These are phyloP conservation scores for Fusarium sp. DNA, from an alignment of 2,329 filamentous ascomycete genomes.

Conservation along the genomic window DNA sequence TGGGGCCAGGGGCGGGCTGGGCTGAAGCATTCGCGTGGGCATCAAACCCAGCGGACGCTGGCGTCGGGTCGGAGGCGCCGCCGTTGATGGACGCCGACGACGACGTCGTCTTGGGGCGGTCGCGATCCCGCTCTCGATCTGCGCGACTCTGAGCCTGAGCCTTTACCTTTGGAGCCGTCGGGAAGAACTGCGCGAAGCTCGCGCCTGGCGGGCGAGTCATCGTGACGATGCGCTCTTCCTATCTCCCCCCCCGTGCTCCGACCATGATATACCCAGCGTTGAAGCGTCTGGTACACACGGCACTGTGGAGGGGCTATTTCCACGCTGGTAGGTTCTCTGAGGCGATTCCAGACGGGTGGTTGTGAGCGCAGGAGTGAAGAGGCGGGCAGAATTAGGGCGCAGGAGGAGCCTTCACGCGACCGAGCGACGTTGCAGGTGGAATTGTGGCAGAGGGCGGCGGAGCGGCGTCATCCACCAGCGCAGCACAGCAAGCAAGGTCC, in stretches of 20 bases:
- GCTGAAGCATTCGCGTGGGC: conserved; percentile 40
- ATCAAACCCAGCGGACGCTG: conserved; percentile 40
- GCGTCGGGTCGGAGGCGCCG: conserved; percentile 38
- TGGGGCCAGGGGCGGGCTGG: conserved; percentile 32
- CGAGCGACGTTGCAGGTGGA: conserved; percentile 41
- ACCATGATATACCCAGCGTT: conserved; percentile 68
- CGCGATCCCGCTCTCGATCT: conserved; percentile 50
- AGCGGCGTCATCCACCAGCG: conserved; percentile 41
- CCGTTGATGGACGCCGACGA: conserved; percentile 33
- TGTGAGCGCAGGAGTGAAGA: conserved; percentile 18
- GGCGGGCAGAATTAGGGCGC: conserved; percentile 38
- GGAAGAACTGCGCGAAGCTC: conserved; percentile 89
- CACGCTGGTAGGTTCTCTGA: not conserved
- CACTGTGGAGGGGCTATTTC: conserved; percentile 1
- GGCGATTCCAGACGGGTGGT: conserved; percentile 16
- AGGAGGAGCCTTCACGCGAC: conserved; percentile 55
- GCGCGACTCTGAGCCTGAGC: conserved; percentile 52
- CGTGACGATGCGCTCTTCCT: conserved; percentile 65
- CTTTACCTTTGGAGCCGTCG: conserved; percentile 77
- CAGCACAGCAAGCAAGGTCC: conserved; percentile 17
- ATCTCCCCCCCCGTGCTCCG: conserved; percentile 64
- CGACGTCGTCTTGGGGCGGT: conserved; percentile 43
- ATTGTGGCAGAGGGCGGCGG: conserved; percentile 31
- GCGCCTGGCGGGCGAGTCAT: conserved; percentile 84
- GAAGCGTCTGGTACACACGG: conserved; percentile 25